phyloP scores from a whole-genome alignment of 176 grass and related monocot species.

The Paspalum vaginatum region DNA sequence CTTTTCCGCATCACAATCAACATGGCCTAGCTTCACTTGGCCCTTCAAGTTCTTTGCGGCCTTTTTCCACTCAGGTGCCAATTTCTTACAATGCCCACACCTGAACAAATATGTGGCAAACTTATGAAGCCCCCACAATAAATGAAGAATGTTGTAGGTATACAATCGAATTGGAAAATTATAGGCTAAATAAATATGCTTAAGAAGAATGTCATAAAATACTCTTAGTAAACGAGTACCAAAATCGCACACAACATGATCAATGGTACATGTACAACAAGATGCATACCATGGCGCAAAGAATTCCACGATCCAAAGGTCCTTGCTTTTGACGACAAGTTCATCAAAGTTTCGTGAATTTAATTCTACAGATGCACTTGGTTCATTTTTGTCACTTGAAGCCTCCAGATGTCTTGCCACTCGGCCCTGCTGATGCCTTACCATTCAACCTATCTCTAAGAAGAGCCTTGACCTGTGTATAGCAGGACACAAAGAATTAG shows the following conservation, averaged over 20 bases:
- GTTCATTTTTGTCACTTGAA: slow-evolving; percentile 84
- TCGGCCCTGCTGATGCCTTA: slow-evolving; percentile 67
- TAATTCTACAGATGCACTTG: slow-evolving; percentile 73
- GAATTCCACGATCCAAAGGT: slow-evolving; percentile 98
- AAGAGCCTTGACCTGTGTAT: slow-evolving; percentile 82
- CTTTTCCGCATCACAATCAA: slow-evolving; percentile 98
- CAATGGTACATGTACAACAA: slow-evolving; percentile 12
- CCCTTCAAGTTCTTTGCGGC: slow-evolving; percentile 95
- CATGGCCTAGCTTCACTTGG: slow-evolving; percentile 93
- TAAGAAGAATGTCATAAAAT: neutral
- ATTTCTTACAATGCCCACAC: slow-evolving; percentile 99
- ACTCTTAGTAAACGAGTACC: neutral
- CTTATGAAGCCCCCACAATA: slow-evolving; percentile 1
- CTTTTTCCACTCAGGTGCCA: slow-evolving; percentile 99
- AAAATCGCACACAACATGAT: neutral
- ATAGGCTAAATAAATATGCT: neutral
- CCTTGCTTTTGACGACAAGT: slow-evolving; percentile 87
- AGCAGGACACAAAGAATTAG: slow-evolving; percentile 18
- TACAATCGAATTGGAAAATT: neutral
- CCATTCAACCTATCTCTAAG: slow-evolving; percentile 84
- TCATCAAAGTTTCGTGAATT: slow-evolving; percentile 92
- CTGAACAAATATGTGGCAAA: slow-evolving; percentile 44
- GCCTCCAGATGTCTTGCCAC: slow-evolving; percentile 72
- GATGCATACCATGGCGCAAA: slow-evolving; percentile 94
- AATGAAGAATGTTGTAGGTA: slow-evolving; percentile 26